Conservation (phyloP, 2,329 filamentous ascomycete species). For the Sclerotinia sclerotiorum region DNA sequence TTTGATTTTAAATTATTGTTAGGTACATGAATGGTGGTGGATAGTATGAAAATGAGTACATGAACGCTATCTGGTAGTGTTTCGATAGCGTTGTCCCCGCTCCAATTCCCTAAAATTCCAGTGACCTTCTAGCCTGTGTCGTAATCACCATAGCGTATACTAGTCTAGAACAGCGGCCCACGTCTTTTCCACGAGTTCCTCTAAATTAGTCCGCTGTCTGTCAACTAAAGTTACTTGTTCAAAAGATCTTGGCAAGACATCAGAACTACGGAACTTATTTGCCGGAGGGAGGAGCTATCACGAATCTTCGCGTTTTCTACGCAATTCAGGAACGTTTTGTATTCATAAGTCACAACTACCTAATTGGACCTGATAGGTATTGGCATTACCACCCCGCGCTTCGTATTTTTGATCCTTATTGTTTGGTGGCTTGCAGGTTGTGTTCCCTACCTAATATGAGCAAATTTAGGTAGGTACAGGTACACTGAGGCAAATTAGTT, state of each 20-base stretch:
- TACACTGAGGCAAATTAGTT: conserved; percentile 4
- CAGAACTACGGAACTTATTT: not conserved
- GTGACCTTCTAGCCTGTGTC: not conserved
- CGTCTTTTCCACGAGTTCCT: not conserved
- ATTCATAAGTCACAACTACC: not conserved
- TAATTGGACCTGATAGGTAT: too few species aligned
- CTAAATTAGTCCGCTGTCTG: conserved; percentile 10
- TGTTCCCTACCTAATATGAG: not conserved
- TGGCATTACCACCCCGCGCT: not conserved
- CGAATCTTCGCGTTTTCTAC: not conserved
- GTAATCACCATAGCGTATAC: not conserved
- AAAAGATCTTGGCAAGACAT: not conserved
- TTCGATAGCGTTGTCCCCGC: not conserved
- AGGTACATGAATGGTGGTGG: not conserved
- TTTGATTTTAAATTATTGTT: not conserved
- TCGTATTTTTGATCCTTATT: not conserved
- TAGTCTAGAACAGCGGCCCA: conserved; percentile 9
- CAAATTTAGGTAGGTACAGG: not conserved
- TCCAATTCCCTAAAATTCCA: not conserved
- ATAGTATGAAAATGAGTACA: too few species aligned
- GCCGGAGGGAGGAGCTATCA: not conserved
- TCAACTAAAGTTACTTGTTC: not conserved
- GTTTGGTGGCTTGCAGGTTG: not conserved
- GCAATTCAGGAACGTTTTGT: not conserved
- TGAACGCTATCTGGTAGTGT: not conserved